Conservation (phyloP, 768 basidiomycete genomes). For the Strobilomyces confusus region DNA sequence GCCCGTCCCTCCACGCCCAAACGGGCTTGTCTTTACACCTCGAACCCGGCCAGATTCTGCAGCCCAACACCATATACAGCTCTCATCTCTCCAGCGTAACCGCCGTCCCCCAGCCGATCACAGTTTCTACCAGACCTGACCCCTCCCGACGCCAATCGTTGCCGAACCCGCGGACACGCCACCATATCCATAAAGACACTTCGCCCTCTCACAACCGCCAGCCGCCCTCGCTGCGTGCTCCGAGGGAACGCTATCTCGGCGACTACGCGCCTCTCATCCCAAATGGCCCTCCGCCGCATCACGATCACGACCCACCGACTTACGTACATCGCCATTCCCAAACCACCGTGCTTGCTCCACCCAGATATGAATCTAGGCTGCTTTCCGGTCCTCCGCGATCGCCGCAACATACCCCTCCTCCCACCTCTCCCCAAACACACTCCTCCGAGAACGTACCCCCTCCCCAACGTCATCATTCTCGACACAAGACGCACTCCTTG, state of each 20-base stretch:
- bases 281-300: constrained; percentile 5
- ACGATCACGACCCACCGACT: constrained; percentile 9
- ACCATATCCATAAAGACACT: not conserved
- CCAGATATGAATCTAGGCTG: constrained; percentile 15
- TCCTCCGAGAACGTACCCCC: not conserved
- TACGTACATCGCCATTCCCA: constrained; percentile 12
- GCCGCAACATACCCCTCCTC: constrained; percentile 4
- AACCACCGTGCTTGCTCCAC: constrained; percentile 21
- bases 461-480: not conserved
- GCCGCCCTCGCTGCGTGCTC: constrained; percentile 6
- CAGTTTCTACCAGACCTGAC: constrained; percentile 1
- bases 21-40: constrained; percentile 47
- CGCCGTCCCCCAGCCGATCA: not conserved
- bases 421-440: constrained; percentile 3
- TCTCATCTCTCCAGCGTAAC: constrained; percentile 1
- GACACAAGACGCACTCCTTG: constrained; percentile 11
- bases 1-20: not conserved
- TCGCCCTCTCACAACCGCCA: constrained; percentile 2
- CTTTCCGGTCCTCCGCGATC: constrained; percentile 9
- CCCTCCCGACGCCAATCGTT: constrained; percentile 13
- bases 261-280: constrained; percentile 8
- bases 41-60: constrained; percentile 54
- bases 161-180: constrained; percentile 3
- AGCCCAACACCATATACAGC: constrained; percentile 26
- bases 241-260: constrained; percentile 13